phyloP scores from a whole-genome alignment of 2,329 filamentous ascomycete species.

The Fusarium secorum region DNA sequence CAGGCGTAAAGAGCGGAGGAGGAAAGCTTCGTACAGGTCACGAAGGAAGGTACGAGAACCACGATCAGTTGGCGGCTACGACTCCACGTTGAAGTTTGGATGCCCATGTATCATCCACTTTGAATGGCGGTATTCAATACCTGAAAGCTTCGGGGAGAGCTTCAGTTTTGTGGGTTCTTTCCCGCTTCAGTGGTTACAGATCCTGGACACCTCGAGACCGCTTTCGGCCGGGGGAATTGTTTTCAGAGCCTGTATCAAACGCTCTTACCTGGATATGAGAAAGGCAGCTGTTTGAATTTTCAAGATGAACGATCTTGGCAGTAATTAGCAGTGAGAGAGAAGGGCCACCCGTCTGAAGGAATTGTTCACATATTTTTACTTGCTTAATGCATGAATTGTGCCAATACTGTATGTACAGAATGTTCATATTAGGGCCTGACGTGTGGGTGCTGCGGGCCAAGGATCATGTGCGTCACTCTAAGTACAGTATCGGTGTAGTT shows the following conservation, averaged over 20 bases:
- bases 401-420: conserved; percentile 36
- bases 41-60: conserved; percentile 29
- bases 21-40: conserved; percentile 28
- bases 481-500: conserved; percentile 31
- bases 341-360: neutral
- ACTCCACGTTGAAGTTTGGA: neutral
- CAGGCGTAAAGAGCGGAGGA: conserved; percentile 34
- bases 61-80: neutral
- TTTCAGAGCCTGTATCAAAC: conserved; percentile 14
- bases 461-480: conserved; percentile 34
- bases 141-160: conserved; percentile 19
- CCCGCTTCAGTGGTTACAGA: conserved; percentile 18
- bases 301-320: conserved; percentile 10
- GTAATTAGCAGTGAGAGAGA: neutral
- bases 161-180: conserved; percentile 32
- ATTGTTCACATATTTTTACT: neutral
- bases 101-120: conserved; percentile 8
- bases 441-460: conserved; percentile 41
- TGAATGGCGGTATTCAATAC: conserved; percentile 20
- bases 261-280: conserved; percentile 21
- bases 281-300: conserved; percentile 10
- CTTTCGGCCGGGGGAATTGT: conserved; percentile 19
- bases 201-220: conserved; percentile 23
- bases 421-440: conserved; percentile 41
- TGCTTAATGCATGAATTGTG: conserved; percentile 35